phyloP scores from a whole-genome alignment of 305 asterid species.

The Rubia balearica region DNA sequence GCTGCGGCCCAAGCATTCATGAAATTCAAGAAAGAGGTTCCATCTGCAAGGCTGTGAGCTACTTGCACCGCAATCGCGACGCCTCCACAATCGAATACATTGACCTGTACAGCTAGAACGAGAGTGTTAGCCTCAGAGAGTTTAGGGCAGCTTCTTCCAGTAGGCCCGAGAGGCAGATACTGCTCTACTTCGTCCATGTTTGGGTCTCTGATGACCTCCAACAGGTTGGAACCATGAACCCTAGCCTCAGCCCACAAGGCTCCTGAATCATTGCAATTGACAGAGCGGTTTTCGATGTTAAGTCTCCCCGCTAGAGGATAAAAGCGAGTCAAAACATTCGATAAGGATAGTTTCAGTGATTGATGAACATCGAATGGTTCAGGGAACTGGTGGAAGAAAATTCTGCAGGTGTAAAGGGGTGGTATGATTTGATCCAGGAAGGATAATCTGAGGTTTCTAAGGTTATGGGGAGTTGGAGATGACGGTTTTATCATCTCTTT shows the following conservation, averaged over 20 bases:
- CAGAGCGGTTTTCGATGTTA: not conserved
- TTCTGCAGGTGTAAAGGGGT: conserved; percentile 6
- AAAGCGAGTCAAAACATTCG: conserved; percentile 19
- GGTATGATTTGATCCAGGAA: conserved; percentile 4
- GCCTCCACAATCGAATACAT: not conserved
- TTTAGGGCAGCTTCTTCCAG: not conserved
- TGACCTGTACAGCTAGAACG: conserved; percentile 17
- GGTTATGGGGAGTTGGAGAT: not conserved
- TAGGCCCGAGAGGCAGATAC: conserved; percentile 12
- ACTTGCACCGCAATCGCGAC: not conserved
- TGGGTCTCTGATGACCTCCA: conserved; percentile 11
- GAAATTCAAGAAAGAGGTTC: not conserved
- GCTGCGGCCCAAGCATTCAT: not conserved
- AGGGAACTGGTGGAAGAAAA: conserved; percentile 9
- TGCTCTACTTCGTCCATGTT: conserved; percentile 23
- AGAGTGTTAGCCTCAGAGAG: not conserved
- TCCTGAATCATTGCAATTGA: conserved; percentile 30
- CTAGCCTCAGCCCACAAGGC: conserved; percentile 22
- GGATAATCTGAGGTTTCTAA: not conserved
- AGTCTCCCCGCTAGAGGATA: conserved; percentile 30
- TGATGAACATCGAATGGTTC: not conserved
- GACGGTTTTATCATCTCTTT: not conserved
- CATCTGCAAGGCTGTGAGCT: not conserved
- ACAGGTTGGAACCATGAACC: conserved; percentile 19
- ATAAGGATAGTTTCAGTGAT: conserved; percentile 24